Conservation (phyloP, 2,329 filamentous ascomycete genomes). For the Cercospora zeae-maydis region DNA sequence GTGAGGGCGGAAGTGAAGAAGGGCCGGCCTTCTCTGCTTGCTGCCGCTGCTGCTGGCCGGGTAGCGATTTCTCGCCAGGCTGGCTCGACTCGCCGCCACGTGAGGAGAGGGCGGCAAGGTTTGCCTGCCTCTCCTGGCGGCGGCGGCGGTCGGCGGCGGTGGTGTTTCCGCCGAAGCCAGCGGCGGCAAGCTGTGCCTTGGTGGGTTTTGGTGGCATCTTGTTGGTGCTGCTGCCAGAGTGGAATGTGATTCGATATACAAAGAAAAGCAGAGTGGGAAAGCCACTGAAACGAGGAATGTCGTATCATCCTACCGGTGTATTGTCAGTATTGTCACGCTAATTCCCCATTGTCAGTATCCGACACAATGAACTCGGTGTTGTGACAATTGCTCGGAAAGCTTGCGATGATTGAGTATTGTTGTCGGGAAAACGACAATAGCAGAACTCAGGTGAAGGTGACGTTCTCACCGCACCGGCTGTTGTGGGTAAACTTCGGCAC, state of each 20-base stretch:
- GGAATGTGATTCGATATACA: neutral
- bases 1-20: neutral
- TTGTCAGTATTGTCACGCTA: neutral
- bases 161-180: neutral
- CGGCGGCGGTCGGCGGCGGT: too few relatives aligned
- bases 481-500: neutral
- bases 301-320: slow-evolving; percentile 1
- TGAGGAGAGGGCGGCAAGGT: neutral
- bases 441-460: neutral
- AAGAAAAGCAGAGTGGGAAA: slow-evolving; percentile 1
- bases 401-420: neutral
- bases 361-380: neutral
- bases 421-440: neutral
- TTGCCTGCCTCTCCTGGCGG: neutral
- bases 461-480: neutral
- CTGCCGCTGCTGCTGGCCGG: neutral
- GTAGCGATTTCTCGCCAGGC: neutral
- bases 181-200: neutral
- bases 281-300: neutral
- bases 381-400: neutral
- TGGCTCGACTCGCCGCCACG: neutral
- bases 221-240: neutral
- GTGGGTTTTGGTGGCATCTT: neutral
- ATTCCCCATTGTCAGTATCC: neutral
- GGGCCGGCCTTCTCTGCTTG: neutral